These are phyloP conservation scores for Yarrowia phangngaensis DNA, from an alignment of 805 yeast genomes.

Conservation along the genomic window DNA sequence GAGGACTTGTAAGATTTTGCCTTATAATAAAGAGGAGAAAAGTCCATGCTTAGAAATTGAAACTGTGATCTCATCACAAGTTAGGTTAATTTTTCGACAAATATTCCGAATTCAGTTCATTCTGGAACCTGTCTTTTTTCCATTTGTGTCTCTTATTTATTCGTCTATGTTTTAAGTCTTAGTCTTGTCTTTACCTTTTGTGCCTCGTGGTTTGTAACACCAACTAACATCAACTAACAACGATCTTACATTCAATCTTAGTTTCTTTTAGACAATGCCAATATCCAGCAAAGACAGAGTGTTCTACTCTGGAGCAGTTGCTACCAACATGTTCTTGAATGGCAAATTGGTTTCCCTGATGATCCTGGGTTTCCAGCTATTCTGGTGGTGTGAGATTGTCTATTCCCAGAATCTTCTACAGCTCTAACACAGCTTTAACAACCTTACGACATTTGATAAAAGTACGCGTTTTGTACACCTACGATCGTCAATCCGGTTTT, in stretches of 20 bases:
- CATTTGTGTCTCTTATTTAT: too few relatives aligned
- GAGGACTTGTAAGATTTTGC: too few relatives aligned
- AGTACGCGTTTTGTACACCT: constrained; percentile 21
- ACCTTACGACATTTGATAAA: constrained; percentile 18
- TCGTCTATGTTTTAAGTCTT: too few relatives aligned
- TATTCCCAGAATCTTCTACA: constrained; percentile 1
- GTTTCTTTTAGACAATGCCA: constrained; percentile 16
- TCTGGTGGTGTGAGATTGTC: constrained; percentile 3
- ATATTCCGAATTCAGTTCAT: too few relatives aligned
- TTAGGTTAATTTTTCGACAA: too few relatives aligned
- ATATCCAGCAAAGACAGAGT: constrained; percentile 16
- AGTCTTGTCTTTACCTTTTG: too few relatives aligned
- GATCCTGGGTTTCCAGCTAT: constrained; percentile 10
- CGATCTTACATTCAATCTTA: not conserved
- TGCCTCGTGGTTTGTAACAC: too few relatives aligned
- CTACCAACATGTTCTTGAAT: constrained; percentile 1
- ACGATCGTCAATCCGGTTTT: constrained; percentile 15
- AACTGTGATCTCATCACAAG: too few relatives aligned
- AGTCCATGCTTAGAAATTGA: too few relatives aligned
- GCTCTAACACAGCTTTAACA: constrained; percentile 15
- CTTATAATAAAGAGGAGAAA: too few relatives aligned
- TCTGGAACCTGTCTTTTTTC: too few relatives aligned
- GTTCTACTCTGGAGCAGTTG: constrained; percentile 17
- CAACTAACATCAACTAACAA: not conserved
- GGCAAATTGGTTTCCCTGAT: constrained; percentile 13